phyloP scores from a whole-genome alignment of 257 asterid genomes.

The Solanum neorickii region DNA sequence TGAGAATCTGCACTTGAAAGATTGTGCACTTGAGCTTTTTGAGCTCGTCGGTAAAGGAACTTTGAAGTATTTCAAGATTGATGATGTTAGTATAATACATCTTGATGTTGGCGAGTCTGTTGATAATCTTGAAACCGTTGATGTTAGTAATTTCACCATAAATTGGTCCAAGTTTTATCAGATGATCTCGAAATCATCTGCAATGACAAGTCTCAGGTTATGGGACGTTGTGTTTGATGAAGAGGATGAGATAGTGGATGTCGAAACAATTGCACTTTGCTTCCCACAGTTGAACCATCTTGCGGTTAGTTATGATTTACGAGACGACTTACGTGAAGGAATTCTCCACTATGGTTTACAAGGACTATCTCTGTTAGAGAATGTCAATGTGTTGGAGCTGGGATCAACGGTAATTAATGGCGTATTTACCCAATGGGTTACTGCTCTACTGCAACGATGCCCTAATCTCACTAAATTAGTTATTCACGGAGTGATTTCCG shows the following conservation, averaged over 20 bases:
- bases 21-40: conserved; percentile 63
- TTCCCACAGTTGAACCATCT: conserved; percentile 64
- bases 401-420: conserved; percentile 79
- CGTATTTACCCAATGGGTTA: conserved; percentile 56
- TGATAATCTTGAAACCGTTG: conserved; percentile 73
- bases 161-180: conserved; percentile 80
- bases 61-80: conserved; percentile 59
- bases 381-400: conserved; percentile 69
- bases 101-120: conserved; percentile 74
- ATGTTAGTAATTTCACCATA: conserved; percentile 77
- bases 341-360: conserved; percentile 60
- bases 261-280: conserved; percentile 70
- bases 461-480: conserved; percentile 60
- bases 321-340: conserved; percentile 26
- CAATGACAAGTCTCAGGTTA: conserved; percentile 63
- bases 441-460: conserved; percentile 65
- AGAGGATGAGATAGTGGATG: conserved; percentile 75
- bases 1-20: conserved; percentile 76
- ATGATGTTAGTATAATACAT: conserved; percentile 81
- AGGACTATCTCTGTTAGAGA: conserved; percentile 51
- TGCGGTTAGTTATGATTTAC: conserved; percentile 61
- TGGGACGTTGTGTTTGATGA: conserved; percentile 90
- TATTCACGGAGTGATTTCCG: conserved; percentile 72
- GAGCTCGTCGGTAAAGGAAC: conserved; percentile 75
- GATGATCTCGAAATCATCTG: conserved; percentile 68